Evolutionary conservation across 2,329 filamentous ascomycete genomes (phyloP), one percentile per base, ranked within the genome.

Genomic region (Ophiostoma populinum): DNA sequence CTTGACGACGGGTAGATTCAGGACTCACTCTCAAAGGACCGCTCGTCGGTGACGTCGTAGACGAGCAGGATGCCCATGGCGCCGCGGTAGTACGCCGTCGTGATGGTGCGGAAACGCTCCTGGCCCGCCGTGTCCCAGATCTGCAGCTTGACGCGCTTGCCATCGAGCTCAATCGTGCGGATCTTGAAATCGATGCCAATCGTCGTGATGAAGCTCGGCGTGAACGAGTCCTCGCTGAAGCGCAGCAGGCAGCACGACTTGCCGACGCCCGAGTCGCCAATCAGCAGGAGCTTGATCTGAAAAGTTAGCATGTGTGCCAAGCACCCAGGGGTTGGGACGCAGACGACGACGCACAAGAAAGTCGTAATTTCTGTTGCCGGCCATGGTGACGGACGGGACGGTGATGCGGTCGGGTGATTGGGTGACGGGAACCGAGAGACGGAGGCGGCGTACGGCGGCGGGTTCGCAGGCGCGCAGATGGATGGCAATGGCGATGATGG

Each of bases 161-260:
- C 87, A 61, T 98, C 90, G 48, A 98, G 69, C 63, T 98, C 90
- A 62, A 98, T 98, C 45, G 90, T 98, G 47, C 90, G 75, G 56
- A 98, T 98, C 71, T 98, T 98, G 68, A 98, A 98, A 63, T 98
- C 90, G 65, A 98, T 95, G 48, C 90, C 90, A 60, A 98, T 98
- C 43, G 90, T 98, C 43, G 86, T 93, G 66, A 94, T 94, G 68
- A 93, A 94, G 49, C 83, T 92, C 28, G 86, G 86, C 35, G 86
- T 94, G 64, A 93, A 94, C 31, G 82, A 92, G 66, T 94, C 86
- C 63, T 94, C 86, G 60, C 83, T 92, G 67, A 94, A 94, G 49
- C 86, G 82, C 54, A 94, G 67, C 56, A 94, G 70, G 61, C 86
- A 93, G 75, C 86, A 94, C 47, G 86, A 94, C 63, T 94, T 94